Evolutionary conservation across 129 eudicot genomes (phyloP), one percentile per base, ranked within the genome.

Genomic region (Lactuca saligna): DNA sequence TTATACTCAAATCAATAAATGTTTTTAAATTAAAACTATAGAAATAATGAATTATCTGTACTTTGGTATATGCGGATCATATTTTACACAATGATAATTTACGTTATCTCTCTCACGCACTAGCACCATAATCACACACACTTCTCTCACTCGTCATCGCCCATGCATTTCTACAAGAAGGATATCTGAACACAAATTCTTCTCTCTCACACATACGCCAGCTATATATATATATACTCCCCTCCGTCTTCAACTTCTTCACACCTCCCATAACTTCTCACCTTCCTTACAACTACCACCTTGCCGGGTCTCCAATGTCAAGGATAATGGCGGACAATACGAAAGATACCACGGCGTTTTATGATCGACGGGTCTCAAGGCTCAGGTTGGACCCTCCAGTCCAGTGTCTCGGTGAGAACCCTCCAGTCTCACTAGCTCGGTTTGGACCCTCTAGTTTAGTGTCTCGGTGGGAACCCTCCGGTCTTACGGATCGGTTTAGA

Each of bases 141-240:
- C 44, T 57, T 66, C 31, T 66, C 48, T 65, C 73, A 58, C 79
- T 66, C 34, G 73, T 74, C 79, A 74, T 66, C 66, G 61, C 54
- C 73, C 73, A 75, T 75, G 79, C 79, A 66, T 75, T 66, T 75
- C 68, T 35, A 67, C 68, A 75, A 75, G 68, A 75, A 75, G 48
- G 72, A 75, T 25, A 57, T 75, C 48, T 20, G 34, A 58, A 66
- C 61, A 66, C 54, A 75, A 75, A 48, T 66, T 57, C 73, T 66
- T 29, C 68, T 1, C 20, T 33, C 33, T 13, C 33, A 38, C 58
- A 41, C 17, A 20, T 39, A 31, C 38, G 3, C 2, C 54, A 58
- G 0, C 50, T 60, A 69, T 57, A 70, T 63, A n/a, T n/a, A n/a
- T n/a, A 64, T 54, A 61, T 35, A 73, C 25, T 49, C 68, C 37